Conservation (phyloP, 768 basidiomycete species). For the Exidia glandulosa region DNA sequence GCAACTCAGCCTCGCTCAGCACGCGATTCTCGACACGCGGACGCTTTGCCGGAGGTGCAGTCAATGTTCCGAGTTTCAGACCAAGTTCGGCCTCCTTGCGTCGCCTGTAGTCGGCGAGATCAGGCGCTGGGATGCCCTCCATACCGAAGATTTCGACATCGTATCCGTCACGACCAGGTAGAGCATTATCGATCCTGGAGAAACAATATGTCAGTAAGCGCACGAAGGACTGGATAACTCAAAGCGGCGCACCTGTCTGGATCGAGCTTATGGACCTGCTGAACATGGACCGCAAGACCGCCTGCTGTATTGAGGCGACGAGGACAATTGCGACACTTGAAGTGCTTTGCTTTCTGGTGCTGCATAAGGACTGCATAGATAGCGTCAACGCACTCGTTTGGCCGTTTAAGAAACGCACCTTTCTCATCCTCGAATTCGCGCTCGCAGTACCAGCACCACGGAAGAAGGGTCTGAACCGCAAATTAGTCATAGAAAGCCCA, state of each 20-base stretch:
- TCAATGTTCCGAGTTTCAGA: slow-evolving; percentile 63
- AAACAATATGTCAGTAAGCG: no score
- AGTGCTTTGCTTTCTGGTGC: slow-evolving; percentile 99
- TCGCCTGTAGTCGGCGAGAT: slow-evolving; percentile 91
- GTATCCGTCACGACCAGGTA: slow-evolving; percentile 93
- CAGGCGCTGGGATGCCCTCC: slow-evolving; percentile 94
- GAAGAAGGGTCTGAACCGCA: slow-evolving; percentile 53
- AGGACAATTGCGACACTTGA: slow-evolving; percentile 95
- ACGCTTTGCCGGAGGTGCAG: slow-evolving; percentile 65
- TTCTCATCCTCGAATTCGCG: slow-evolving; percentile 99
- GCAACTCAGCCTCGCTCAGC: slow-evolving; percentile 73
- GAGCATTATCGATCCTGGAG: slow-evolving; percentile 87
- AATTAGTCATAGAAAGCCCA: background rate
- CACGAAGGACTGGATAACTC: background rate
- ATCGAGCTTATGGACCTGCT: slow-evolving; percentile 99
- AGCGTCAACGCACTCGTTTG: slow-evolving; percentile 5
- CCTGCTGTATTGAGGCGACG: slow-evolving; percentile 93
- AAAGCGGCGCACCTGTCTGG: slow-evolving; percentile 64
- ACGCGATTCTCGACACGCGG: slow-evolving; percentile 70
- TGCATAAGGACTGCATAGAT: slow-evolving; percentile 75
- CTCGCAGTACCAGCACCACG: slow-evolving; percentile 99
- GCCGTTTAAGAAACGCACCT: no score
- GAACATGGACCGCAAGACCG: slow-evolving; percentile 93
- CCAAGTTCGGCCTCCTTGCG: slow-evolving; percentile 93
- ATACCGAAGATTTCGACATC: slow-evolving; percentile 99